Conservation (phyloP, 805 yeast species). For the Starmerella riodocensis region DNA sequence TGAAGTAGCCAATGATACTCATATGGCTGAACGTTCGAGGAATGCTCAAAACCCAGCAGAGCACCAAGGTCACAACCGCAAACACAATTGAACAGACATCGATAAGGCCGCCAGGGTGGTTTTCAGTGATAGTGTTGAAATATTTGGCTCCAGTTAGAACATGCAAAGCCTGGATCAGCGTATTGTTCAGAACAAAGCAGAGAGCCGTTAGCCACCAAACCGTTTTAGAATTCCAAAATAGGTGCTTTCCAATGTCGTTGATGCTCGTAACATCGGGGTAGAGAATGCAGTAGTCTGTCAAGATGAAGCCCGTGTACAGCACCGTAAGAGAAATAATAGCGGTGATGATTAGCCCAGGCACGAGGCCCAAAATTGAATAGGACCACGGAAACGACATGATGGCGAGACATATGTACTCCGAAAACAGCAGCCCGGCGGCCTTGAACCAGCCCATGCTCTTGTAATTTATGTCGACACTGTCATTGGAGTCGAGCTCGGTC, state of each 20-base stretch:
- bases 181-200: slow-evolving; percentile 42
- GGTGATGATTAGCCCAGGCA: slow-evolving; percentile 45
- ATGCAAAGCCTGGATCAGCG: slow-evolving; percentile 46
- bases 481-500: background rate
- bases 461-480: slow-evolving; percentile 31
- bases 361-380: slow-evolving; percentile 44
- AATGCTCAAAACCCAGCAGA: slow-evolving; percentile 39
- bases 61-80: slow-evolving; percentile 36
- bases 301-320: slow-evolving; percentile 42
- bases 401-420: slow-evolving; percentile 50
- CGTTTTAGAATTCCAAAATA: slow-evolving; percentile 38
- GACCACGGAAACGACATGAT: slow-evolving; percentile 58
- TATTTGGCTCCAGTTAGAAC: slow-evolving; percentile 48
- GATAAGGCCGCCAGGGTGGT: slow-evolving; percentile 16
- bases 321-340: slow-evolving; percentile 39
- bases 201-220: slow-evolving; percentile 48
- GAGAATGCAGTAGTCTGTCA: slow-evolving; percentile 41
- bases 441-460: slow-evolving; percentile 44
- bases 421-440: slow-evolving; percentile 46
- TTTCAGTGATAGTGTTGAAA: slow-evolving; percentile 41
- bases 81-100: slow-evolving; percentile 42
- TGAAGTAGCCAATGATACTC: slow-evolving; percentile 39
- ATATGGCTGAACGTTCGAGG: slow-evolving; percentile 45
- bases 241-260: slow-evolving; percentile 47
- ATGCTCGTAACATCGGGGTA: slow-evolving; percentile 41